Conservation (phyloP, 495 filamentous ascomycete species). For the Copromyces sp. region DNA sequence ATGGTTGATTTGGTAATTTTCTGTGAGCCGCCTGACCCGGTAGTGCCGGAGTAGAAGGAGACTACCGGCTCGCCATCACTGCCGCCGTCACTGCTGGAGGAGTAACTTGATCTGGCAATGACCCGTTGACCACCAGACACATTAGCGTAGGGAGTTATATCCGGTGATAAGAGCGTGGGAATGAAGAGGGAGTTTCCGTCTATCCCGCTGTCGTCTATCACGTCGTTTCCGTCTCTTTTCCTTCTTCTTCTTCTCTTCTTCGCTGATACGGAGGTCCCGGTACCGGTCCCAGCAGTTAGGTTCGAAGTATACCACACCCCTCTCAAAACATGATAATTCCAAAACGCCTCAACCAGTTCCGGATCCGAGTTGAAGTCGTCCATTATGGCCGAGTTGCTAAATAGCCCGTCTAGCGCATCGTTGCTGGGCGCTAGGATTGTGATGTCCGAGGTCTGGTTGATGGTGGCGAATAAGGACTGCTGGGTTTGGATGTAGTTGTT, state of each 20-base stretch:
- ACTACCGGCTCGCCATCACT: slow-evolving; percentile 4
- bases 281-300: slow-evolving; percentile 16
- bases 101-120: slow-evolving; percentile 8
- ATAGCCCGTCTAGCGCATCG: slow-evolving; percentile 39
- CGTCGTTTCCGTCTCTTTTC: background rate
- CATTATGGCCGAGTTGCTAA: slow-evolving; percentile 19
- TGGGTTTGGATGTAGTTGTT: slow-evolving; percentile 33
- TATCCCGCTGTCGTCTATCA: background rate
- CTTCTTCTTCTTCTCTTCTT: background rate
- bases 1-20: slow-evolving; percentile 1
- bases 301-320: slow-evolving; percentile 39
- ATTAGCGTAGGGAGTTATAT: slow-evolving; percentile 36
- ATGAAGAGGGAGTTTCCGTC: slow-evolving; percentile 34
- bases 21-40: slow-evolving; percentile 7
- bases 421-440: slow-evolving; percentile 59
- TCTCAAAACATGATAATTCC: slow-evolving; percentile 57
- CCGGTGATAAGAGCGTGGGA: slow-evolving; percentile 39
- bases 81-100: slow-evolving; percentile 14
- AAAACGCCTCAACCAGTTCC: slow-evolving; percentile 35
- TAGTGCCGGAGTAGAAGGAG: slow-evolving; percentile 27
- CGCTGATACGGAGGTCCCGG: background rate
- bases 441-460: slow-evolving; percentile 41
- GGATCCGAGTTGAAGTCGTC: slow-evolving; percentile 23
- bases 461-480: slow-evolving; percentile 25
- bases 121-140: slow-evolving; percentile 34